Percentiles rank a stretch among this genome's conserved stretches.
Conservation (phyloP, 108 stramenopile species). For the Cyclotella choctawhatcheeana region DNA sequence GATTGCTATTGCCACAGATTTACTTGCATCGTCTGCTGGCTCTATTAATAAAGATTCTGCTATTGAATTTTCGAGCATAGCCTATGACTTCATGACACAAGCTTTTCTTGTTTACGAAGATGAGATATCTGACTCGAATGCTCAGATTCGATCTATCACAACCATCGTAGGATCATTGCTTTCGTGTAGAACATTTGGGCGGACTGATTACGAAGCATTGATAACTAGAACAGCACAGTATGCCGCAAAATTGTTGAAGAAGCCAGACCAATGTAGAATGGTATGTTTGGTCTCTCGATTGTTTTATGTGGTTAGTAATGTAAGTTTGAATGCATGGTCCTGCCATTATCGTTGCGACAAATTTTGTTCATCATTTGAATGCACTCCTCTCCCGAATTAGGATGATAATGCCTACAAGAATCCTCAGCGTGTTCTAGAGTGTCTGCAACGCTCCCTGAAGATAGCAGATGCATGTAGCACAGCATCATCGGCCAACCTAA, state of each 20-base stretch:
- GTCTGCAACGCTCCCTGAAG: slow-evolving; percentile 89
- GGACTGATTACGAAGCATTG: slow-evolving; percentile 92
- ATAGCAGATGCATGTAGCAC: slow-evolving; percentile 91
- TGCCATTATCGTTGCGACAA: too few species aligned
- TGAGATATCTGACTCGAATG: slow-evolving; percentile 79
- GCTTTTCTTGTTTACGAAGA: slow-evolving; percentile 95
- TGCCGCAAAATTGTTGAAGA: slow-evolving; percentile 93
- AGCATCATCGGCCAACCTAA: slow-evolving; percentile 68
- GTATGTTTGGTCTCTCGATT: slow-evolving; percentile 91
- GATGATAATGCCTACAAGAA: slow-evolving; percentile 67
- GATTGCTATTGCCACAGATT: slow-evolving; percentile 88
- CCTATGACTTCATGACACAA: slow-evolving; percentile 96
- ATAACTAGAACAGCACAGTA: slow-evolving; percentile 95
- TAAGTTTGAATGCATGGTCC: too few species aligned
- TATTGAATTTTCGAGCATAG: slow-evolving; percentile 74
- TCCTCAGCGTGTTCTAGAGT: slow-evolving; percentile 93
- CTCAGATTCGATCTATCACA: slow-evolving; percentile 84
- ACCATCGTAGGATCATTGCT: slow-evolving; percentile 92
- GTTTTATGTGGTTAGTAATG: slow-evolving; percentile 73
- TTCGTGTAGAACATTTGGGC: slow-evolving; percentile 66
- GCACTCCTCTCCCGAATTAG: slow-evolving; percentile 24
- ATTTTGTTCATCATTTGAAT: slow-evolving; percentile 16
- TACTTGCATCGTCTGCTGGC: slow-evolving; percentile 40
- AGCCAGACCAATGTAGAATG: slow-evolving; percentile 94
- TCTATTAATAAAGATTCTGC: slow-evolving; percentile 17